Percentiles rank a stretch among this genome's conserved stretches.
Conservation (phyloP, 1,284 basidiomycete genomes). For the Naganishia albida region DNA sequence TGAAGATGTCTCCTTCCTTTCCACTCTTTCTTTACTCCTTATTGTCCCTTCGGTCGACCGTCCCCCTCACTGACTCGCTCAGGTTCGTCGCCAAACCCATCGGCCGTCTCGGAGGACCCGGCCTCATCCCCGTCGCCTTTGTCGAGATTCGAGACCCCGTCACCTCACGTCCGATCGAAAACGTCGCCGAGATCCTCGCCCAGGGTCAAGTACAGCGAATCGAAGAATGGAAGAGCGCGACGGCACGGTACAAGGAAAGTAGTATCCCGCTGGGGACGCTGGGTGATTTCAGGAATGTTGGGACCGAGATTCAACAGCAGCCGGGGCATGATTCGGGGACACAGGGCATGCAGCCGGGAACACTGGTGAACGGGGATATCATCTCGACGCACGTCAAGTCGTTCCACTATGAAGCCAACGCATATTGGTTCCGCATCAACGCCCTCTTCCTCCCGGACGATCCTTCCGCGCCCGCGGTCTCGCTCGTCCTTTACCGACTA, state of each 20-base stretch:
- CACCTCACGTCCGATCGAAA: slow-evolving; percentile 69
- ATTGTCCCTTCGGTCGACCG: background rate
- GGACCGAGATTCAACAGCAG: background rate
- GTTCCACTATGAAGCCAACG: slow-evolving; percentile 92
- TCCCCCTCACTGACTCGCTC: slow-evolving; percentile 31
- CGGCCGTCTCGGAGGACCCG: slow-evolving; percentile 87
- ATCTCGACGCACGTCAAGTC: slow-evolving; percentile 88
- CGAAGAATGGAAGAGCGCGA: slow-evolving; percentile 96
- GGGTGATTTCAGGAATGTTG: slow-evolving; percentile 57
- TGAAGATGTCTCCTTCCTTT: background rate
- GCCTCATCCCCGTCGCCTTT: slow-evolving; percentile 93
- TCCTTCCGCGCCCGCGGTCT: slow-evolving; percentile 66
- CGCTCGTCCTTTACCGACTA: slow-evolving; percentile 86
- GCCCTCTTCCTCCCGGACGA: slow-evolving; percentile 82
- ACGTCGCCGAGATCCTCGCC: slow-evolving; percentile 77
- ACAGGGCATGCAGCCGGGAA: background rate
- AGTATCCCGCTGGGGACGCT: slow-evolving; percentile 91
- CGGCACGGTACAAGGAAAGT: slow-evolving; percentile 92
- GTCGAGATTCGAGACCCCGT: slow-evolving; percentile 92
- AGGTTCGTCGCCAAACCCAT: slow-evolving; percentile 82
- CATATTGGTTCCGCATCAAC: slow-evolving; percentile 96
- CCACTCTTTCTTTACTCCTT: background rate
- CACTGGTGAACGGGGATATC: slow-evolving; percentile 64
- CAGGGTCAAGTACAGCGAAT: slow-evolving; percentile 85
- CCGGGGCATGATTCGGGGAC: background rate